phyloP scores from a whole-genome alignment of 2,329 filamentous ascomycete species.

The Fusarium lateritium region DNA sequence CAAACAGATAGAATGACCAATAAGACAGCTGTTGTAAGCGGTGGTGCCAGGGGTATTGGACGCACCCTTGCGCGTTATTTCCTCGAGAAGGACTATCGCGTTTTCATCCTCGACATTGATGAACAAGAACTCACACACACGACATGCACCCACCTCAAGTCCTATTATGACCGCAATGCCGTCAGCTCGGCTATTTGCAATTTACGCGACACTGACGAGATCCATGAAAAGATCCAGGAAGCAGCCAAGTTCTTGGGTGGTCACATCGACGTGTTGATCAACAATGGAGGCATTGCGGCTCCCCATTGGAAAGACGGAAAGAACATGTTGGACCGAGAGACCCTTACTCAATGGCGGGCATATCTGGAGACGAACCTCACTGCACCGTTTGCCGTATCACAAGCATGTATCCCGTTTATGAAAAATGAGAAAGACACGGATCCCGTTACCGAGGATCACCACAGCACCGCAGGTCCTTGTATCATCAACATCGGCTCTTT shows the following conservation, averaged over 20 bases:
- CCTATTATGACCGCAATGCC: slow-evolving; percentile 9
- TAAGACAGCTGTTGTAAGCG: slow-evolving; percentile 12
- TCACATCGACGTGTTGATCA: slow-evolving; percentile 14
- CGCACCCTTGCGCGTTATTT: slow-evolving; percentile 10
- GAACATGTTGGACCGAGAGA: slow-evolving; percentile 17
- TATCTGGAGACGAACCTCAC: slow-evolving; percentile 24
- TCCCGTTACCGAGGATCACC: slow-evolving; percentile 9
- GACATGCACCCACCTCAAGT: slow-evolving; percentile 10
- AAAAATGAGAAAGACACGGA: slow-evolving; percentile 16
- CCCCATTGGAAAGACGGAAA: slow-evolving; percentile 25
- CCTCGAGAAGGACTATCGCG: slow-evolving; percentile 12
- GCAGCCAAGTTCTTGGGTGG: slow-evolving; percentile 14
- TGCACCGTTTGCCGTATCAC: slow-evolving; percentile 12
- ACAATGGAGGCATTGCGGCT: slow-evolving; percentile 22
- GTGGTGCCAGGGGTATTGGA: slow-evolving; percentile 19
- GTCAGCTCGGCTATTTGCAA: slow-evolving; percentile 5
- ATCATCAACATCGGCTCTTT: slow-evolving; percentile 25
- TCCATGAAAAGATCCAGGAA: slow-evolving; percentile 5
- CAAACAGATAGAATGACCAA: not conserved
- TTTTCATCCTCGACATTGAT: slow-evolving; percentile 25
- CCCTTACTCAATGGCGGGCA: slow-evolving; percentile 5
- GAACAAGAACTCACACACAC: slow-evolving; percentile 20
- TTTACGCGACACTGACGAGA: slow-evolving; percentile 8
- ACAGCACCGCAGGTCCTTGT: slow-evolving; percentile 21
- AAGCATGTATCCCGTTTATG: slow-evolving; percentile 24